Evolutionary conservation across 1,284 basidiomycete genomes (phyloP), one percentile per base, ranked within the genome.

Genomic region (Hemileia vastatrix): DNA sequence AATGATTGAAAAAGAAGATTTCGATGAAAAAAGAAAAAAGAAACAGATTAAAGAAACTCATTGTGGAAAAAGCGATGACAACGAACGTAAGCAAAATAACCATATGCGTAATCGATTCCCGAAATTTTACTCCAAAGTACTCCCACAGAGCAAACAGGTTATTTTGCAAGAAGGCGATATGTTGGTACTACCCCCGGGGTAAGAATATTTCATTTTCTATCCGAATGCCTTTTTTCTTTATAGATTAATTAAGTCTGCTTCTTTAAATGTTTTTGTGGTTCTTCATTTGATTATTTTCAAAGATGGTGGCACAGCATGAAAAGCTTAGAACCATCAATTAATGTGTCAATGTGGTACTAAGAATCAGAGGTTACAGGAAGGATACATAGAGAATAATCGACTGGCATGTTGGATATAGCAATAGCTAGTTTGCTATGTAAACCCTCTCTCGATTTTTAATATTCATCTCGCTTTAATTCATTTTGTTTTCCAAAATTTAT

Each of bases 181-280:
- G 64, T 77, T 96, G 48, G 86, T 88, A 71, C 84, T 95, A 69
- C 90, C 91, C 23, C 86, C 87, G 1, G 85, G 88, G 21, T 95
- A 27, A 64, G 69, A 48, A 6, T 19, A 21, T 9, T 43, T 8
- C 40, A n/a, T 8, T 43, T 43, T 8, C 40, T 43, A 43, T 43
- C n/a, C 21, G 6, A 15, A 53, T 59, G 3, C 8, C 1, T 18
- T 21, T 18, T 45, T 55, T 9, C 18, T n/a, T 24, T 11, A 15
- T 9, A 23, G 19, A 19, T 11, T 43, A 6, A 13, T 43, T 32
- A 49, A 32, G 6, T 24, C 6, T 9, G n/a, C 6, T 15, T 23
- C 6, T 23, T 49, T 32, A 15, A 32, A 2, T 18, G 45, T 31
- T 18, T 27, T n/a, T 59, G 56, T 45, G 3, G 2, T 1, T 31